These are phyloP conservation scores for Pseudopediastrum boryanum DNA, from an alignment of 139 green algal species.

Conservation along the genomic window DNA sequence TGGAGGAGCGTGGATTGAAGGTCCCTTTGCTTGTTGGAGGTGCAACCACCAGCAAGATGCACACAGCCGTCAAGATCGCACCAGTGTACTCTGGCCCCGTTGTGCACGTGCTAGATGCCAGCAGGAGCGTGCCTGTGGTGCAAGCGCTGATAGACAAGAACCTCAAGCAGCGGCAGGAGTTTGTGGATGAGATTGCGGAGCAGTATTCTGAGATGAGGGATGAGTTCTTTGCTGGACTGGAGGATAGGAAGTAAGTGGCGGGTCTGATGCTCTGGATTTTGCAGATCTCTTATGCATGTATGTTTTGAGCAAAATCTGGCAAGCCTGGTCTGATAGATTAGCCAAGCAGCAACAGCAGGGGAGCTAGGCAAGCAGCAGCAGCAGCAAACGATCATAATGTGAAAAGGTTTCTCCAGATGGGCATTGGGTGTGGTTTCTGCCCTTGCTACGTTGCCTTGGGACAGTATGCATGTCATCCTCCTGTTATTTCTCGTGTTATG, in stretches of 20 bases:
- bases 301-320: no score
- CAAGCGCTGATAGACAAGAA: conserved; percentile 86
- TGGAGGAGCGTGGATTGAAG: conserved; percentile 92
- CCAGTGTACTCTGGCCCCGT: conserved; percentile 87
- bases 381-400: no score
- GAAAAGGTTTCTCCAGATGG: no score
- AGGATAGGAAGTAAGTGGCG: conserved; percentile 87
- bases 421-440: no score
- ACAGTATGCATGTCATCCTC: no score
- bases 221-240: conserved; percentile 96
- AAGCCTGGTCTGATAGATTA: no score
- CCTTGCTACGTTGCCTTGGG: no score
- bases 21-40: conserved; percentile 95
- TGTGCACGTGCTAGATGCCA: conserved; percentile 97
- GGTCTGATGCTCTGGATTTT: no score
- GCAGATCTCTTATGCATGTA: not conserved
- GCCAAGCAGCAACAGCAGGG: no score
- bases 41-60: conserved; percentile 98
- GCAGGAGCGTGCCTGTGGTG: conserved; percentile 88
- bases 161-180: conserved; percentile 64
- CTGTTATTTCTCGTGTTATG: no score
- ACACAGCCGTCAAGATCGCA: conserved; percentile 98
- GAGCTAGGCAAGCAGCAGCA: no score
- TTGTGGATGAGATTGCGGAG: conserved; percentile 84
- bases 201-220: conserved; percentile 94